These are phyloP conservation scores for Metschnikowia gelsemii DNA, from an alignment of 805 yeast genomes.

Conservation along the genomic window DNA sequence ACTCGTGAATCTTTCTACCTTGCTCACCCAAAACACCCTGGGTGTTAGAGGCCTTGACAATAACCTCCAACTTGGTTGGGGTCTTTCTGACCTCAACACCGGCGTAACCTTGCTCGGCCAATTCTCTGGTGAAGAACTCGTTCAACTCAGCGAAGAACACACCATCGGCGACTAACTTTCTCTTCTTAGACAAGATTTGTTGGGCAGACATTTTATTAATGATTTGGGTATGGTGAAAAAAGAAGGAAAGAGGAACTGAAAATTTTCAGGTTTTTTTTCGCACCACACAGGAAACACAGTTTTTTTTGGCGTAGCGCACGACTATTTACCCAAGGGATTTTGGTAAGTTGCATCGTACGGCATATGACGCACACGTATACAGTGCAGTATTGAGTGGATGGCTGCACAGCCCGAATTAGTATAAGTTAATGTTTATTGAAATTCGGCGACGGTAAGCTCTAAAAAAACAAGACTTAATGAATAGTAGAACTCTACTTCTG, in stretches of 20 bases:
- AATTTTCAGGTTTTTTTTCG: constrained; percentile 7
- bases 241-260: constrained; percentile 2
- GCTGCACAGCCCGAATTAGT: too few species aligned
- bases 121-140: constrained; percentile 99
- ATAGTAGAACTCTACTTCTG: too few species aligned
- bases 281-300: constrained; percentile 1
- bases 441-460: too few species aligned
- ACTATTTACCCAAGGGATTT: too few species aligned
- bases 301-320: constrained; percentile 7
- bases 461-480: too few species aligned
- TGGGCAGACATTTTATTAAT: constrained; percentile 26
- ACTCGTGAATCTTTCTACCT: constrained; percentile 99
- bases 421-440: too few species aligned
- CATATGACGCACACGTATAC: too few species aligned
- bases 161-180: constrained; percentile 99
- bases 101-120: constrained; percentile 99
- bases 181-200: constrained; percentile 82
- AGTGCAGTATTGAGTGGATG: too few species aligned
- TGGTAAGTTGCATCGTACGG: too few species aligned
- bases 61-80: constrained; percentile 96
- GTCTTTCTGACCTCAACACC: constrained; percentile 99
- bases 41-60: constrained; percentile 98
- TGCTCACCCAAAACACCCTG: constrained; percentile 98
- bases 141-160: constrained; percentile 99
- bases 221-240: constrained; percentile 10